Evolutionary conservation across 768 basidiomycete species (phyloP), one percentile per base, ranked within the genome.

Genomic region (Termitomyces sp.): DNA sequence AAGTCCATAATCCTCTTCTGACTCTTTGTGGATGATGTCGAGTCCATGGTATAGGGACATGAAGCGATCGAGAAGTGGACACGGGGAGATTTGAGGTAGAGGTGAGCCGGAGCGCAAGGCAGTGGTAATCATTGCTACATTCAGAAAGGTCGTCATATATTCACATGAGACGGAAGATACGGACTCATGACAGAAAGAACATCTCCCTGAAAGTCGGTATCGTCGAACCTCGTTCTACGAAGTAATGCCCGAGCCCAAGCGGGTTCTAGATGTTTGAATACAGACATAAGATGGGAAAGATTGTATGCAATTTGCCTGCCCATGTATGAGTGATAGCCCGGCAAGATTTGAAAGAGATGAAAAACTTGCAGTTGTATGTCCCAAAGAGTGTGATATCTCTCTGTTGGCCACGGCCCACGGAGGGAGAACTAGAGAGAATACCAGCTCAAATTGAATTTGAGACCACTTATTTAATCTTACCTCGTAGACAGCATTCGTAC

Each of bases 81-180:
- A 88, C 0, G 93, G 92, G 2, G 92, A 94, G 54, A 94, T 89
- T 65, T 94, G 92, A 0, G 92, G 92, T 3, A 95, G 74, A 0
- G 93, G 84, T 7, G 73, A 74, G 3, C 90, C 92, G 0, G 87
- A 86, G 16, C 87, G 80, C 18, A 95, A 73, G 8, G 90, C 80
- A 0, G 85, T 86, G 0, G 91, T 87, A 55, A 91, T 84, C 80
- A 95, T 82, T 33, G 81, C 90, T 91, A 33, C 14, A 20, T 3
- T 6, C 5, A 9, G 16, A 51, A 10, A 26, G 8, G 26, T n/a
- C 11, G n/a, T 28, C 8, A 30, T 18, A 40, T 52, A 41, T 28
- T 10, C 8, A 14, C 16, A 33, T 22, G 20, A 16, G 30, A 10
- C 11, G 3, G 11, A 49, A 18, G 9, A n/a, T 50, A 66, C 82